Conservation (phyloP, 225 moss, liverwort and hornwort genomes). For the Climacium dendroides region DNA sequence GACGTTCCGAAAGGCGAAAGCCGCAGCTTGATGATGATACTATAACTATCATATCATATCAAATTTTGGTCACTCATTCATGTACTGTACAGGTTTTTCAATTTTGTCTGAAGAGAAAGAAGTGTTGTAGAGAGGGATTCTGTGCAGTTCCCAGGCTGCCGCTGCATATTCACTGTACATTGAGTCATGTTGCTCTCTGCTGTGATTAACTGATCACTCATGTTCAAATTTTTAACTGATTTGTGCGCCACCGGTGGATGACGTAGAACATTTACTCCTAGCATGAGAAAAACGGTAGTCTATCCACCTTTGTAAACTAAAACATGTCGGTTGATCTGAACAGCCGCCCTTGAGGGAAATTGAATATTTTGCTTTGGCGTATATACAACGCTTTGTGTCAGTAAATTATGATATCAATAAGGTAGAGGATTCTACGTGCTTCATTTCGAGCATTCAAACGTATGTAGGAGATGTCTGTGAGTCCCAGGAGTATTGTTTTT, state of each 20-base stretch:
- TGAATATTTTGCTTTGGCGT: neutral
- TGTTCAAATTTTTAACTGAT: neutral
- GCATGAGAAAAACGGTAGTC: neutral
- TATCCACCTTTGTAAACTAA: neutral
- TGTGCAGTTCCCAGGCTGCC: neutral
- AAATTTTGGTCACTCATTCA: neutral
- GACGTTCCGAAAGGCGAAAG: slow-evolving; percentile 11
- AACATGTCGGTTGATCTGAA: neutral
- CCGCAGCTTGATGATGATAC: slow-evolving; percentile 2
- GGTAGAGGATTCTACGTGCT: neutral
- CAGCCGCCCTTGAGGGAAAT: neutral
- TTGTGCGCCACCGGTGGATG: neutral
- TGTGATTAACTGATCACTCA: neutral
- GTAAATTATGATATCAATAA: neutral
- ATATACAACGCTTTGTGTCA: no score
- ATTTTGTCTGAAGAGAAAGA: slow-evolving; percentile 18
- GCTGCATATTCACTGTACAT: slow-evolving; percentile 11
- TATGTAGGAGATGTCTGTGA: neutral
- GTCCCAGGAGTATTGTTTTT: no score
- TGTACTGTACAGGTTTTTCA: slow-evolving; percentile 35
- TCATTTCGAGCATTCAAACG: neutral
- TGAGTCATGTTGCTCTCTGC: slow-evolving; percentile 10
- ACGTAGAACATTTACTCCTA: neutral
- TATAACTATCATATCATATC: no score
- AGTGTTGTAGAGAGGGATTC: slow-evolving; percentile 13